phyloP scores from a whole-genome alignment of 371 early-diverging fungal genomes.

The Entomophthora muscae region DNA sequence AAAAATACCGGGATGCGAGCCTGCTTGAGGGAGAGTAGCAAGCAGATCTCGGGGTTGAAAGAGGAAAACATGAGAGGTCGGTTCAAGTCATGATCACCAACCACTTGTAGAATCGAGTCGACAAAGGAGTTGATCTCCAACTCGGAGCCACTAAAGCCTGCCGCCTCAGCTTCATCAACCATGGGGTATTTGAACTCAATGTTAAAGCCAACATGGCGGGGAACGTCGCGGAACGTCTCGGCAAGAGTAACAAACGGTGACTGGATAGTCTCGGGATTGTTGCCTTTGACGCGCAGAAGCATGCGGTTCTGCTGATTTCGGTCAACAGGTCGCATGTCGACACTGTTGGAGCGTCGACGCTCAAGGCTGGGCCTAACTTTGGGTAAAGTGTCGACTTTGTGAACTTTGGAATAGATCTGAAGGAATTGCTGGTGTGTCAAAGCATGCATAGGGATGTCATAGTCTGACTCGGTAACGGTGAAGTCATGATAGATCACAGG shows the following conservation, averaged over 20 bases:
- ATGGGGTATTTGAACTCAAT: constrained; percentile 96
- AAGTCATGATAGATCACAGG: constrained; percentile 92
- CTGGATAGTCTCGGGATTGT: constrained; percentile 51
- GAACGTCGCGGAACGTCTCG: constrained; percentile 61
- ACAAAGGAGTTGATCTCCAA: constrained; percentile 72
- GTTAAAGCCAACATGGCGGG: constrained; percentile 69
- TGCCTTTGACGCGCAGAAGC: constrained; percentile 23
- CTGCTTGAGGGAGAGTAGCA: constrained; percentile 65
- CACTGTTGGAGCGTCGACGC: constrained; percentile 1
- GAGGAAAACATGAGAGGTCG: constrained; percentile 83
- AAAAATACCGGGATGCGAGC: constrained; percentile 78
- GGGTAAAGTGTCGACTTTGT: background rate
- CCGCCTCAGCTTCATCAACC: constrained; percentile 67
- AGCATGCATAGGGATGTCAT: constrained; percentile 53
- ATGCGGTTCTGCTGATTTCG: background rate
- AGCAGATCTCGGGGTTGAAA: constrained; percentile 83
- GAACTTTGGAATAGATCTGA: constrained; percentile 18
- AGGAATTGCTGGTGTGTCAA: constrained; percentile 59
- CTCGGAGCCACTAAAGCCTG: constrained; percentile 24
- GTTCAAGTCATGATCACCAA: constrained; percentile 42
- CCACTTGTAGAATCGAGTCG: constrained; percentile 62
- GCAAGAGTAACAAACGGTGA: constrained; percentile 67
- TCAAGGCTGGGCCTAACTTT: constrained; percentile 2
- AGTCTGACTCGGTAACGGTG: constrained; percentile 71
- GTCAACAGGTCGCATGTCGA: background rate